Evolutionary conservation across 257 asterid genomes (phyloP), one percentile per base, ranked within the genome.

Genomic region (Misopates orontium): DNA sequence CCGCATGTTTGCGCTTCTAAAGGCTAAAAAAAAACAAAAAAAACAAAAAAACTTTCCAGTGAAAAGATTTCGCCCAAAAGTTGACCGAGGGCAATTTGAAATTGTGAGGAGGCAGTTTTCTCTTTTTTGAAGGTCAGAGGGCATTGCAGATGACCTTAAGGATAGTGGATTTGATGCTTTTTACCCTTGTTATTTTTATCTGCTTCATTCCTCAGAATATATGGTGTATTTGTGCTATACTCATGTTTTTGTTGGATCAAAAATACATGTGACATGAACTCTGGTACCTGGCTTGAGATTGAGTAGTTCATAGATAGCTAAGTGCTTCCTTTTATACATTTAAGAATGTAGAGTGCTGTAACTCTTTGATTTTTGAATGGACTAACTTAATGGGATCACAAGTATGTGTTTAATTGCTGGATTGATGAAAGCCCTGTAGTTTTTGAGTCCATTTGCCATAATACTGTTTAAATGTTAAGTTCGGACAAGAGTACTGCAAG

Each of bases 221-320:
- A 55, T 53, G 71, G 71, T 55, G 24, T 69, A 55, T 44, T 64
- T 54, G 11, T 58, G 23, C 18, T 36, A 25, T n/a, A n/a, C n/a
- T n/a, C n/a, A 42, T 42, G 22, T 21, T 51, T 66, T 44, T 58
- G 16, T 44, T 42, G 44, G 62, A n/a, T 25, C 21, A 65, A 57
- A 45, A 50, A 41, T 49, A 45, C 32, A 18, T 19, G 31, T 36
- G 23, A 40, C 55, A 56, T 28, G n/a, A 11, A 52, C 22, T 57
- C 58, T 53, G 62, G 47, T 58, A 45, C 55, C 53, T 39, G 42
- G 21, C 59, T 22, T 31, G 51, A 62, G 19, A 41, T 23, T 56
- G 22, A 67, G 67, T 40, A 68, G 70, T 25, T 39, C 18, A 18
- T 20, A 40, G 49, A 60, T 58, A 47, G 5, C 25, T 25, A 10